A percentile compares a stretch with the other conserved stretches of the same genome.
Evolutionary conservation across 2,329 filamentous ascomycete species (phyloP).

Genomic region (Cordyceps militaris): DNA sequence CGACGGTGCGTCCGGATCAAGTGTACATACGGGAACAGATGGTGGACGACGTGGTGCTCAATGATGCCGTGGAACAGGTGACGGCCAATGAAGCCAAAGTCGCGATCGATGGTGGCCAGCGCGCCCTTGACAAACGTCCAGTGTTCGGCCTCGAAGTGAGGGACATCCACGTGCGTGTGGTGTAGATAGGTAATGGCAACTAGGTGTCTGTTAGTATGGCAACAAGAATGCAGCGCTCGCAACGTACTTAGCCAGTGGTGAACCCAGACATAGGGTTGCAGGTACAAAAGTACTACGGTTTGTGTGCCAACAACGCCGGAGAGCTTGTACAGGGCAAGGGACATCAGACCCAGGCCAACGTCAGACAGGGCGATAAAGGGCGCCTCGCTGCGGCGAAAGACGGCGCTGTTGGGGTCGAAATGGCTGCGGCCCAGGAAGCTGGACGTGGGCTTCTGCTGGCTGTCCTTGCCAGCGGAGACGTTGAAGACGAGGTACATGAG

Average conservation of each 20-base stretch:
- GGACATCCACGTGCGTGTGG: conserved; percentile 42
- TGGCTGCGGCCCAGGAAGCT: conserved; percentile 45
- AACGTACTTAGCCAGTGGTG: conserved; percentile 61
- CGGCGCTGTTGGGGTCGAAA: conserved; percentile 53
- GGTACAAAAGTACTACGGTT: conserved; percentile 53
- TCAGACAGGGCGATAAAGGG: conserved; percentile 52
- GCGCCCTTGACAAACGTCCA: conserved; percentile 60
- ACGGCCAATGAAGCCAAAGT: conserved; percentile 57
- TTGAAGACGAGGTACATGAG: conserved; percentile 58
- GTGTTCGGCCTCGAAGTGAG: conserved; percentile 50
- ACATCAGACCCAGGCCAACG: conserved; percentile 48
- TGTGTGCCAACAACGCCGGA: conserved; percentile 47
- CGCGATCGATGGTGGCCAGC: conserved; percentile 55
- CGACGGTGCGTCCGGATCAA: background rate
- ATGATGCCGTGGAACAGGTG: conserved; percentile 62
- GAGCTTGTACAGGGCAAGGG: conserved; percentile 43
- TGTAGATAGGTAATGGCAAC: conserved; percentile 71
- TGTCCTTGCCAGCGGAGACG: conserved; percentile 40
- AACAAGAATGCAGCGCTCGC: background rate
- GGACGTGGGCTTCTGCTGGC: conserved; percentile 35
- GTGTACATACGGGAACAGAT: conserved; percentile 45
- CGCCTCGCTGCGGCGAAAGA: conserved; percentile 53
- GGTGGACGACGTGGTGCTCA: conserved; percentile 57
- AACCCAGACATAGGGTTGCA: conserved; percentile 60
- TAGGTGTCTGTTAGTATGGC: conserved; percentile 23